phyloP scores from a whole-genome alignment of 2,329 filamentous ascomycete genomes.

The Gremmenia infestans region DNA sequence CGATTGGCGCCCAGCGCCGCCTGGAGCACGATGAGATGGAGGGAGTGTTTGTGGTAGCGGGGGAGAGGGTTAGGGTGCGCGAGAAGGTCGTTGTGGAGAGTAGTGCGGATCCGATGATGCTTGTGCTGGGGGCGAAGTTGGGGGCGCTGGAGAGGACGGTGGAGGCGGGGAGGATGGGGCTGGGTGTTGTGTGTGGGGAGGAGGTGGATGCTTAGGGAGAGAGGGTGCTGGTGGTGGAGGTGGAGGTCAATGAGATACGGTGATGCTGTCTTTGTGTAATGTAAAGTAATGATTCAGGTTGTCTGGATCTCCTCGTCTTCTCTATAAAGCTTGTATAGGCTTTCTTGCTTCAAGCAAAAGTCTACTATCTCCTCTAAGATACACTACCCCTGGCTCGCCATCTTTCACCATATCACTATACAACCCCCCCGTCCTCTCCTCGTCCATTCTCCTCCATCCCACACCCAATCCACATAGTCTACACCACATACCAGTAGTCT shows the following conservation, averaged over 20 bases:
- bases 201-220: neutral
- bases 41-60: conserved; percentile 60
- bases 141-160: conserved; percentile 61
- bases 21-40: conserved; percentile 78
- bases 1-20: conserved; percentile 58
- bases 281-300: neutral
- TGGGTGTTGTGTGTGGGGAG: conserved; percentile 70
- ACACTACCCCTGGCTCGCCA: too few relatives aligned
- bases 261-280: neutral
- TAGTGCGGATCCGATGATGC: conserved; percentile 73
- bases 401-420: too few relatives aligned
- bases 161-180: conserved; percentile 46
- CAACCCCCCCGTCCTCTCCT: too few relatives aligned
- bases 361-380: too few relatives aligned
- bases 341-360: too few relatives aligned
- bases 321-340: neutral
- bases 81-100: conserved; percentile 82
- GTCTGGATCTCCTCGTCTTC: neutral
- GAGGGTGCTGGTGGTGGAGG: too few relatives aligned
- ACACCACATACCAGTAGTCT: too few relatives aligned
- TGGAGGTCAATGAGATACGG: neutral
- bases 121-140: conserved; percentile 80
- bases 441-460: too few relatives aligned
- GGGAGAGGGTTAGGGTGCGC: conserved; percentile 73
- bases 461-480: too few relatives aligned